Percentiles rank a stretch among this genome's conserved stretches.
phyloP scores from a whole-genome alignment of 768 basidiomycete genomes.

The Calvatia gigantea region DNA sequence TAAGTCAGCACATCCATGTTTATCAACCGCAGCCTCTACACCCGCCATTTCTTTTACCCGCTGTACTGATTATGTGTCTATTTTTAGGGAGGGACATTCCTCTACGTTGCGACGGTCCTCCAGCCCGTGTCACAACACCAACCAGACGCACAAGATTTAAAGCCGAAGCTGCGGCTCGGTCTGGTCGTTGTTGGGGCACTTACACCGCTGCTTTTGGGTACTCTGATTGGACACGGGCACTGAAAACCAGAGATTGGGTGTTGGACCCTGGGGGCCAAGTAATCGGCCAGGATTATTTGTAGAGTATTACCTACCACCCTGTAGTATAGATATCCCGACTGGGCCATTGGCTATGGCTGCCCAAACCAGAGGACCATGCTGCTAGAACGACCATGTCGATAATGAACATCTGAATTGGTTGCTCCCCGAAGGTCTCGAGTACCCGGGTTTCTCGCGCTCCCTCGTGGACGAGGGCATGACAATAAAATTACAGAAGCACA shows the following conservation, averaged over 20 bases:
- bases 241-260: constrained; percentile 15
- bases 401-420: neutral
- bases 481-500: neutral
- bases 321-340: too few species aligned
- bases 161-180: constrained; percentile 40
- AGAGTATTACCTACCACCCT: too few species aligned
- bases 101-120: constrained; percentile 92
- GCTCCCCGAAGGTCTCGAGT: neutral
- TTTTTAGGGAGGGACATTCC: constrained; percentile 82
- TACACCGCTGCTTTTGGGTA: constrained; percentile 58
- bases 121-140: constrained; percentile 63
- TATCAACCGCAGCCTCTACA: neutral
- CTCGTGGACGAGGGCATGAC: neutral
- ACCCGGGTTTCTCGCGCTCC: neutral
- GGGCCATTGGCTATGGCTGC: neutral
- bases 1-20: constrained; percentile 32
- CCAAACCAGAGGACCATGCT: neutral
- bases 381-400: neutral
- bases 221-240: constrained; percentile 62
- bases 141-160: constrained; percentile 37
- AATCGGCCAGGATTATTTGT: too few species aligned
- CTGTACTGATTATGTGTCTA: constrained; percentile 6
- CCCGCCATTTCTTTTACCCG: neutral
- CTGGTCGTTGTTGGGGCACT: constrained; percentile 69
- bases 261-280: neutral